Evolutionary conservation across 768 basidiomycete genomes (phyloP).

Genomic region (Pleurotus giganteus): DNA sequence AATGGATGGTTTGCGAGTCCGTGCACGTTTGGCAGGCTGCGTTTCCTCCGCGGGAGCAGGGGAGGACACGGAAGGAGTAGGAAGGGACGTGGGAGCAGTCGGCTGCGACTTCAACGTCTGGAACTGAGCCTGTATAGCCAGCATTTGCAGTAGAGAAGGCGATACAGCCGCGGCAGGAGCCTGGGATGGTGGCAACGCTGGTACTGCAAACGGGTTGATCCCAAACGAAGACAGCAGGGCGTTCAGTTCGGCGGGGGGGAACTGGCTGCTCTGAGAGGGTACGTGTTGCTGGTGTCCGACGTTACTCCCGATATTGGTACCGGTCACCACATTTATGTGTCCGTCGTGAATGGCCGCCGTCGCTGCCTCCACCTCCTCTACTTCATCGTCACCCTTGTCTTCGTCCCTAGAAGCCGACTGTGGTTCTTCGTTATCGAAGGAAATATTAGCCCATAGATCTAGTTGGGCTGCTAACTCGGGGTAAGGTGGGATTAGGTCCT

Average conservation of each 20-base stretch:
- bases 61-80: conserved; percentile 22
- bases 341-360: conserved; percentile 49
- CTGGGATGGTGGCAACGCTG: conserved; percentile 25
- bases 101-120: conserved; percentile 38
- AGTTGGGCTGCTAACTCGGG: conserved; percentile 78
- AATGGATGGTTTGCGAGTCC: conserved; percentile 51
- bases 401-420: conserved; percentile 28
- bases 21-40: conserved; percentile 49
- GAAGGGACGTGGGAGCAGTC: conserved; percentile 18
- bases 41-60: conserved; percentile 24
- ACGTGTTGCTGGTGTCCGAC: conserved; percentile 28
- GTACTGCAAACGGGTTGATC: conserved; percentile 41
- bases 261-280: conserved; percentile 14
- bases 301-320: conserved; percentile 36
- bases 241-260: conserved; percentile 29
- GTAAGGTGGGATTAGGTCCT: conserved; percentile 66
- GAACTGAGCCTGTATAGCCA: conserved; percentile 39
- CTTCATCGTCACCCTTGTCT: conserved; percentile 35
- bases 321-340: conserved; percentile 60
- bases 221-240: conserved; percentile 34
- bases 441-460: conserved; percentile 80
- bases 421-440: conserved; percentile 55
- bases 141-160: conserved; percentile 69
- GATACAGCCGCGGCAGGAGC: conserved; percentile 30
- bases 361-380: conserved; percentile 43